Evolutionary conservation across 2,329 filamentous ascomycete species (phyloP).

Genomic region (Trichoderma atrobrunneum): DNA sequence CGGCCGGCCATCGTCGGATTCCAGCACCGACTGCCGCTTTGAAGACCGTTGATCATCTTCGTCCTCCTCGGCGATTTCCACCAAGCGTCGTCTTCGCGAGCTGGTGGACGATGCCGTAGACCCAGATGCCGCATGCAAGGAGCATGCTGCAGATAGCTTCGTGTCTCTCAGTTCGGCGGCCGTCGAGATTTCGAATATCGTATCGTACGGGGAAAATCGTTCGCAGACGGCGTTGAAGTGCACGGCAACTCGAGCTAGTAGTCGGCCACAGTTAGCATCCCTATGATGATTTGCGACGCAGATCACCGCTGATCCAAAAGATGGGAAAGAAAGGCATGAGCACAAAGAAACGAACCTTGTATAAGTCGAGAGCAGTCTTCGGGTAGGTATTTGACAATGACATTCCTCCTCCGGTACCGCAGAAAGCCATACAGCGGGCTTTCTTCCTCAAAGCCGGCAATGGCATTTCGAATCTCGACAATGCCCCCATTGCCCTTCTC

Average conservation of each 20-base stretch:
- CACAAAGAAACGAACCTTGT: slow-evolving; percentile 64
- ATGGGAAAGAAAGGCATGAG: neutral
- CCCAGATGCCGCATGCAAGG: slow-evolving; percentile 80
- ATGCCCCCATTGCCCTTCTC: slow-evolving; percentile 77
- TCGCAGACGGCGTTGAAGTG: slow-evolving; percentile 67
- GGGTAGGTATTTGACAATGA: slow-evolving; percentile 89
- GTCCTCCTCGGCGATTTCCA: slow-evolving; percentile 92
- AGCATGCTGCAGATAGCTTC: slow-evolving; percentile 82
- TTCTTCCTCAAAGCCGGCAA: slow-evolving; percentile 75
- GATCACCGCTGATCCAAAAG: neutral
- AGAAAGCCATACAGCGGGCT: slow-evolving; percentile 92
- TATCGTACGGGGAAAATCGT: slow-evolving; percentile 80
- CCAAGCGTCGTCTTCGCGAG: slow-evolving; percentile 72
- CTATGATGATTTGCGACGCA: neutral
- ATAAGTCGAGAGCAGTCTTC: slow-evolving; percentile 86
- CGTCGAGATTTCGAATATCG: slow-evolving; percentile 71
- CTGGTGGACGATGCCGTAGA: slow-evolving; percentile 83
- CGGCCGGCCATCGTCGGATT: slow-evolving; percentile 34
- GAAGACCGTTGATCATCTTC: slow-evolving; percentile 67
- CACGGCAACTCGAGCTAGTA: slow-evolving; percentile 78
- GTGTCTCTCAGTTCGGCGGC: slow-evolving; percentile 82
- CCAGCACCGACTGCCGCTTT: slow-evolving; percentile 57
- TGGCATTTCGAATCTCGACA: slow-evolving; percentile 73
- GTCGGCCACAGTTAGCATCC: neutral
- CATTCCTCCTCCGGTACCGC: slow-evolving; percentile 83